These are phyloP conservation scores for Collariella sp. DNA, from an alignment of 495 filamentous ascomycete genomes.

Conservation along the genomic window DNA sequence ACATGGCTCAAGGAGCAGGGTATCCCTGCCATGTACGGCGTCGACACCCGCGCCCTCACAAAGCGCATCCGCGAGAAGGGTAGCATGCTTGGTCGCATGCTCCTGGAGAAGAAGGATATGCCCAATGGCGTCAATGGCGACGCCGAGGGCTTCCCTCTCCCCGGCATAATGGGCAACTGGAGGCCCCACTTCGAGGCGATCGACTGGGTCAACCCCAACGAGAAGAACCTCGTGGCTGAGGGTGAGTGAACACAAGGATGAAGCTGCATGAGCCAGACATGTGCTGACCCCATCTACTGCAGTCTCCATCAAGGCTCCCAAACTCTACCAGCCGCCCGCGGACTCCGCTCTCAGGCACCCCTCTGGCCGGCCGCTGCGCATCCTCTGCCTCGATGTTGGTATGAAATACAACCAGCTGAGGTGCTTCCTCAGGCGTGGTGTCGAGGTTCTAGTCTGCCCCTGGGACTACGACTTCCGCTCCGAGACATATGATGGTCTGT, in stretches of 20 bases:
- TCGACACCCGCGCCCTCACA: constrained; percentile 89
- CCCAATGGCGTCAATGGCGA: constrained; percentile 43
- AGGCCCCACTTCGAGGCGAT: constrained; percentile 60
- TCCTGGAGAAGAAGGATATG: constrained; percentile 55
- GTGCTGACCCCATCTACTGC: constrained; percentile 28
- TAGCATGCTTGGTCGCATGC: constrained; percentile 90
- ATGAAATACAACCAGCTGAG: constrained; percentile 96
- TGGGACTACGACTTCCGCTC: constrained; percentile 87
- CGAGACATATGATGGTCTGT: constrained; percentile 86
- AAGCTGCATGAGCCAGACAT: no score
- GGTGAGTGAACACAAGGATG: constrained; percentile 52
- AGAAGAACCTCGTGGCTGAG: constrained; percentile 82
- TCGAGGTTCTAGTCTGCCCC: constrained; percentile 89
- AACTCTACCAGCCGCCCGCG: constrained; percentile 65
- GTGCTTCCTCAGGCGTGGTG: constrained; percentile 82
- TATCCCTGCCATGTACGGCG: constrained; percentile 90
- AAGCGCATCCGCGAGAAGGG: constrained; percentile 89
- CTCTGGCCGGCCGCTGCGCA: constrained; percentile 72
- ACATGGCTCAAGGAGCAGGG: constrained; percentile 93
- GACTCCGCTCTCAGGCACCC: constrained; percentile 64
- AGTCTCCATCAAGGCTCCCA: constrained; percentile 83
- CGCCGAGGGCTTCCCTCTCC: constrained; percentile 29
- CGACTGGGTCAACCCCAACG: constrained; percentile 87
- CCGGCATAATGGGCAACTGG: constrained; percentile 45
- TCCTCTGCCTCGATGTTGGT: constrained; percentile 90